Base-by-base conservation (phyloP, 176 grass and related monocot species). In the Bolboschoenus planiculmis region DNA sequence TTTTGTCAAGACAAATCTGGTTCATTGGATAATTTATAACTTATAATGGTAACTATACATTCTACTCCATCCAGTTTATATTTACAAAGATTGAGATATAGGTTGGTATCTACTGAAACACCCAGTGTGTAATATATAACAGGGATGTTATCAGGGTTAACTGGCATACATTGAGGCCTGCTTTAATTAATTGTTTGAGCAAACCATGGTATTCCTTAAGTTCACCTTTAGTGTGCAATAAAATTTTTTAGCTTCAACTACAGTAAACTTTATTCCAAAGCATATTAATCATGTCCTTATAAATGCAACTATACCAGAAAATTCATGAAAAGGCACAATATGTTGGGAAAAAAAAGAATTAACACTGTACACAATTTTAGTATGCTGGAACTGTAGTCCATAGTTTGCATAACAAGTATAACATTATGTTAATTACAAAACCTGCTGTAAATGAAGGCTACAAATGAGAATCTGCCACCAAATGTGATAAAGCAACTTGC, bases 401-500 rank as follows among this genome's bases (percentile, higher is more conserved):
- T 50, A 51, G 72, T 53, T 76, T 51, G 26, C 44, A 20, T 76
- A 76, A 31, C 13, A 18, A 76, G 44, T 51, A 51, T 18, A 31
- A 7, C 4, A 33, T 18, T n/a, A 4, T 31, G 7, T 16, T 77
- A 77, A 77, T 77, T 75, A 53, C 13, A 82, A 82, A 63, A 15
- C 66, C 15, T 81, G 20, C 2, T 59, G 78, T 63, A 63, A 81
- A 40, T 82, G 73, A 88, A 99, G 92, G 87, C 96, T 56, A 95
- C 96, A 20, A 99, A 99, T 33, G 92, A 99, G 63, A 99, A 95
- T 79, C 89, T 99, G 60, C 91, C 91, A 55, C 92, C 92, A 76
- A 99, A 95, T 85, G 92, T 99, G 80, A 91, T 99, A 80, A 91
- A 86, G 44, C 92, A 95, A 83, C 85, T 99, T 65, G 96, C 96